Base-by-base conservation (phyloP, 306 rosid genomes). In the Rosa lucieae region DNA sequence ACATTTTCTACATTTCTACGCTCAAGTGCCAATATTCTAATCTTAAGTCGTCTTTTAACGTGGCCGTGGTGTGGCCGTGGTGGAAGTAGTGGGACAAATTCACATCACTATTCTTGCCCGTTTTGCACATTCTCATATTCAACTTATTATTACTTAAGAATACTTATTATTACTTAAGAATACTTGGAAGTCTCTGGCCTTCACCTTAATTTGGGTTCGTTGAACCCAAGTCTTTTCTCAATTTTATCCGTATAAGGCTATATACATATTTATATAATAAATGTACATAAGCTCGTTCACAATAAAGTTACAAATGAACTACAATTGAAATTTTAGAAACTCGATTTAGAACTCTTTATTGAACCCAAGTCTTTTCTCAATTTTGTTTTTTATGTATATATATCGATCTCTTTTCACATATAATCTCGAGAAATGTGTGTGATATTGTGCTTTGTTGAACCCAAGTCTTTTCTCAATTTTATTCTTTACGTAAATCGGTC, bases 21-120 rank as follows among this genome's bases (percentile, higher is more conserved):
- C 47, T 8, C 47, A 7, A 8, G 47, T 32, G 37, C 37, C 37
- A 32, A 32, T 44, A 44, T 44, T 26, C 29, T 26, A 26, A 26
- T 26, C 29, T 26, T 26, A 11, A 44, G 18, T 49, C 70, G 81
- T 55, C 74, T 55, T 71, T 77, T 78, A 84, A 85, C 86, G 77
- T 84, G 89, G 88, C 73, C 62, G 84, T 32, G 68, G 78, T 69
- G 77, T 84, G 89, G 88, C 73, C 62, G 84, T 32, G 69, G 79
- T 69, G 83, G 82, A 76, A 68, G 29, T 73, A 76, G 78, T 67
- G 72, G 79, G 14, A 39, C 44, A 56, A n/a, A 8, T n/a, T n/a
- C 29, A 2, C 63, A 12, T 55, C 53, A 23, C 3, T 47, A 8
- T 69, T 81, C 72, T 58, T 69, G 35, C 43, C 5, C 18, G 37